These are phyloP conservation scores for Achaetomium macrosporum DNA, from an alignment of 2,329 filamentous ascomycete species.

Conservation along the genomic window DNA sequence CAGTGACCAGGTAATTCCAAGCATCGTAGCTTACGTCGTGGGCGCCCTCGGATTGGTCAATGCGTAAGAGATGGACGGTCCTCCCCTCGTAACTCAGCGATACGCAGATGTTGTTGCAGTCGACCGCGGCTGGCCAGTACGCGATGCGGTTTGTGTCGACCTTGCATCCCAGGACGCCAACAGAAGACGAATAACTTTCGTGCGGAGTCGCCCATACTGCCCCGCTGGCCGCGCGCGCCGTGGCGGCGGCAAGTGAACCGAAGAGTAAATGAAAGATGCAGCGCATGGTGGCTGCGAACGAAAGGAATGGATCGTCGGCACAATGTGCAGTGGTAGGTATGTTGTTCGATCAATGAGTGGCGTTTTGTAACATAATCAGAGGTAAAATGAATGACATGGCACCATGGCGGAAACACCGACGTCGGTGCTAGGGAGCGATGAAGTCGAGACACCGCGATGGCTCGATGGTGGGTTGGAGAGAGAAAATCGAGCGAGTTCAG, in stretches of 20 bases:
- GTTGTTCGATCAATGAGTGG: conserved; percentile 6
- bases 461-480: conserved; percentile 1
- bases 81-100: conserved; percentile 45
- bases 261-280: conserved; percentile 12
- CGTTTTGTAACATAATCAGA: not conserved
- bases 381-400: conserved; percentile 15
- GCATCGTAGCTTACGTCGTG: conserved; percentile 56
- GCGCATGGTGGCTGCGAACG: conserved; percentile 13
- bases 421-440: conserved; percentile 1
- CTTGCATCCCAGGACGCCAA: conserved; percentile 56
- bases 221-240: conserved; percentile 21
- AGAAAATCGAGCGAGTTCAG: conserved; percentile 8
- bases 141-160: conserved; percentile 55
- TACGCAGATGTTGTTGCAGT: conserved; percentile 53
- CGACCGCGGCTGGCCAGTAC: conserved; percentile 50
- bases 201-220: conserved; percentile 46
- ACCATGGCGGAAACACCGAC: conserved; percentile 10
- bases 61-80: conserved; percentile 50
- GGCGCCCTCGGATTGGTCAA: conserved; percentile 51
- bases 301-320: conserved; percentile 3
- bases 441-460: not conserved
- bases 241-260: conserved; percentile 13
- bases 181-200: conserved; percentile 49
- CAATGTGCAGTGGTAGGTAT: not conserved
- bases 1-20: conserved; percentile 53